These are phyloP conservation scores for Candida pini DNA, from an alignment of 805 yeast genomes.

Conservation along the genomic window DNA sequence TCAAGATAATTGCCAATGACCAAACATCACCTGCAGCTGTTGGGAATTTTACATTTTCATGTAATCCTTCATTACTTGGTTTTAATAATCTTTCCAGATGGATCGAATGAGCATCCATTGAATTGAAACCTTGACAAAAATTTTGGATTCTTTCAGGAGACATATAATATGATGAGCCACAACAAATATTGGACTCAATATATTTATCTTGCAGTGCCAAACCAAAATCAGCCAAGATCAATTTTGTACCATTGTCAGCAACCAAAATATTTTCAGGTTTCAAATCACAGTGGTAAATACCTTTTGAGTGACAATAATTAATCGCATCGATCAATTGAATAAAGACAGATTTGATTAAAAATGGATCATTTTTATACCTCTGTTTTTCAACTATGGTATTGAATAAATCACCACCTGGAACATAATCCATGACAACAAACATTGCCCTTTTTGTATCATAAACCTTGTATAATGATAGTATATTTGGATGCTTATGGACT, in stretches of 20 bases:
- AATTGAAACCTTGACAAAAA: conserved; percentile 34
- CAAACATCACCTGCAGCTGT: conserved; percentile 79
- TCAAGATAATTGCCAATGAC: conserved; percentile 78
- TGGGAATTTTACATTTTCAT: conserved; percentile 40
- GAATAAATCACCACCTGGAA: conserved; percentile 80
- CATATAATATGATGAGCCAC: conserved; percentile 90
- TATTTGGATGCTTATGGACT: conserved; percentile 75
- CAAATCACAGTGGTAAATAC: conserved; percentile 89
- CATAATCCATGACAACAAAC: conserved; percentile 82
- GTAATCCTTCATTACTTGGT: conserved; percentile 17
- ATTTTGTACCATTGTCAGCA: conserved; percentile 45
- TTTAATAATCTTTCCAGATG: conserved; percentile 24
- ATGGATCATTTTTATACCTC: conserved; percentile 50
- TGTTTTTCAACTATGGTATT: conserved; percentile 74
- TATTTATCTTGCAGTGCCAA: conserved; percentile 59
- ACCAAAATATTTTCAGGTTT: conserved; percentile 93
- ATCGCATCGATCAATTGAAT: conserved; percentile 79
- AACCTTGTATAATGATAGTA: conserved; percentile 70
- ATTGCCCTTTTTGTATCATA: conserved; percentile 53
- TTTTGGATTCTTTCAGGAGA: conserved; percentile 69
- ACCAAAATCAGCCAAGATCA: conserved; percentile 84
- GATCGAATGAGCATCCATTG: conserved; percentile 27
- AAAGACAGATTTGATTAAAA: conserved; percentile 51
- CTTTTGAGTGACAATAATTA: conserved; percentile 72
- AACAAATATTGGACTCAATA: conserved; percentile 65